Conservation (phyloP, 1,139 yeast genomes). For the Nakaseomyces kungkrabaensis region DNA sequence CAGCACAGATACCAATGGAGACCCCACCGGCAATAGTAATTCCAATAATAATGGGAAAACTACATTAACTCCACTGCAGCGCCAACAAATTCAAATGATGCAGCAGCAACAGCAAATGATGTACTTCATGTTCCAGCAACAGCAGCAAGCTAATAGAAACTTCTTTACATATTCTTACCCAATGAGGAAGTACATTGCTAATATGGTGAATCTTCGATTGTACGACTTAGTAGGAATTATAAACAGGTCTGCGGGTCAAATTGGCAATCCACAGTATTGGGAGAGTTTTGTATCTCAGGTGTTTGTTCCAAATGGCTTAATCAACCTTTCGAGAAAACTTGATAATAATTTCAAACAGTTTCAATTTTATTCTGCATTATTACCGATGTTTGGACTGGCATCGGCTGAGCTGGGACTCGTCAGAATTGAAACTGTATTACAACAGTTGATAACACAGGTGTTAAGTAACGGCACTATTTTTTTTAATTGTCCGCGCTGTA, state of each 20-base stretch:
- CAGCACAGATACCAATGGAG: neutral
- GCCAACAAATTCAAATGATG: slow-evolving; percentile 12
- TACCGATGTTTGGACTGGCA: slow-evolving; percentile 57
- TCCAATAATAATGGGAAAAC: neutral
- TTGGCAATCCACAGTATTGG: slow-evolving; percentile 39
- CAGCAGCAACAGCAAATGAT: slow-evolving; percentile 5
- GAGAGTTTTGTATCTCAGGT: slow-evolving; percentile 37
- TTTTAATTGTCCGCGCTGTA: slow-evolving; percentile 49
- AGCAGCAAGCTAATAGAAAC: slow-evolving; percentile 1
- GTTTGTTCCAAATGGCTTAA: slow-evolving; percentile 40
- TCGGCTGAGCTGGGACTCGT: slow-evolving; percentile 46
- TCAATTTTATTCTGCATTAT: slow-evolving; percentile 52
- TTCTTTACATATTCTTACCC: slow-evolving; percentile 3
- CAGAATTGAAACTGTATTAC: slow-evolving; percentile 48
- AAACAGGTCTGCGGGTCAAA: slow-evolving; percentile 18
- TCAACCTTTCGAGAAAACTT: slow-evolving; percentile 37
- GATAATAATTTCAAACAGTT: slow-evolving; percentile 44
- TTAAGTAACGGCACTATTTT: slow-evolving; percentile 57
- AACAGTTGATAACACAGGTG: slow-evolving; percentile 57
- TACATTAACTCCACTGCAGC: slow-evolving; percentile 7
- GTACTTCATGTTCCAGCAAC: slow-evolving; percentile 4
- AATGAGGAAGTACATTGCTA: slow-evolving; percentile 14
- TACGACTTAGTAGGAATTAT: slow-evolving; percentile 14
- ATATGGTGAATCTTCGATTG: slow-evolving; percentile 15
- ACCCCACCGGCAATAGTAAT: neutral